A percentile compares a stretch with the other conserved stretches of the same genome.
phyloP scores from a whole-genome alignment of 106 monocot species.

The Amphibolis antarctica region DNA sequence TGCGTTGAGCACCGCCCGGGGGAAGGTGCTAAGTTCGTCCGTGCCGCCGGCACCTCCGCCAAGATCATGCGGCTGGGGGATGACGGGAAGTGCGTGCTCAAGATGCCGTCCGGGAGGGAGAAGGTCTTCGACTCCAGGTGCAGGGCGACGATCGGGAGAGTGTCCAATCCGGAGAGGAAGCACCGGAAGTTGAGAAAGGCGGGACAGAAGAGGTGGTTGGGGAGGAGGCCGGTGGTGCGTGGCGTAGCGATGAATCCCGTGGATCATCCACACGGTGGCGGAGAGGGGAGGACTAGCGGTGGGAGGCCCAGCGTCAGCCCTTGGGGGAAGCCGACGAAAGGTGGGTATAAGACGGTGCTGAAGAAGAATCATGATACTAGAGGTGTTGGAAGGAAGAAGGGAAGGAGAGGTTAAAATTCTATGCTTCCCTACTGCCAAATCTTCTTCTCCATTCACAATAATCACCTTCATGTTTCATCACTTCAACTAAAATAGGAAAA shows the following conservation, averaged over 20 bases:
- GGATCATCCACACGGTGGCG: constrained; percentile 68
- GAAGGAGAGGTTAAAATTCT: background rate
- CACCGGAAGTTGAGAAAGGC: constrained; percentile 17
- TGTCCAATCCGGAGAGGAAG: constrained; percentile 15
- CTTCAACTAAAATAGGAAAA: no score
- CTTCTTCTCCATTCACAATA: no score
- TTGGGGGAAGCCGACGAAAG: constrained; percentile 26
- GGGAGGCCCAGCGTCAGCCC: constrained; percentile 19
- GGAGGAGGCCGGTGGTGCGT: constrained; percentile 43
- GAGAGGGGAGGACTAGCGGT: constrained; percentile 43
- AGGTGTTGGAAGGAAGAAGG: background rate
- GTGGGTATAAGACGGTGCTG: constrained; percentile 17
- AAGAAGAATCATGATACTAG: constrained; percentile 12
- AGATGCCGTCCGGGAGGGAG: constrained; percentile 20
- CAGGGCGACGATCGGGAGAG: constrained; percentile 18
- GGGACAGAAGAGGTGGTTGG: constrained; percentile 37
- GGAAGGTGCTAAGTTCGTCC: constrained; percentile 23
- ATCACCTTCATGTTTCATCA: no score
- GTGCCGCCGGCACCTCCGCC: constrained; percentile 19
- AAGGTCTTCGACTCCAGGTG: constrained; percentile 18
- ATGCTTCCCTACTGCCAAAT: no score
- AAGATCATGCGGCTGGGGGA: constrained; percentile 19
- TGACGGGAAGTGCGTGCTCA: constrained; percentile 10
- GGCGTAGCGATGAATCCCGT: constrained; percentile 63
- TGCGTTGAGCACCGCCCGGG: constrained; percentile 17